Evolutionary conservation across 2,329 filamentous ascomycete species (phyloP).

Genomic region (Xylaria arbuscula): DNA sequence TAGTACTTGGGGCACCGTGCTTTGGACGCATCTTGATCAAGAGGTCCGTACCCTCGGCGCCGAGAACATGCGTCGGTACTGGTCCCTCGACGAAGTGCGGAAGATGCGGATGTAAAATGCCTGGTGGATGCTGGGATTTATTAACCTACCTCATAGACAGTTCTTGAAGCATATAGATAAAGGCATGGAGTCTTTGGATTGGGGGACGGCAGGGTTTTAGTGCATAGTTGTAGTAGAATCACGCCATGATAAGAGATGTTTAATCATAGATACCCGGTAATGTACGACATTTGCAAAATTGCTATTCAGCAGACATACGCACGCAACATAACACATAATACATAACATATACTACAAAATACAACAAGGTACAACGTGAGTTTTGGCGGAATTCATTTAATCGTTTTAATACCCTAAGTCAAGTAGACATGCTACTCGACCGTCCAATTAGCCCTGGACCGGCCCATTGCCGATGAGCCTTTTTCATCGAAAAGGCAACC

Average conservation of each 20-base stretch:
- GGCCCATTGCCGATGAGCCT: conserved; percentile 41
- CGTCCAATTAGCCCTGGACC: conserved; percentile 39
- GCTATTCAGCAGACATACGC: not conserved
- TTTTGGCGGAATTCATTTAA: conserved; percentile 31
- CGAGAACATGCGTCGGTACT: conserved; percentile 89
- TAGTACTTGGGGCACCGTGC: conserved; percentile 73
- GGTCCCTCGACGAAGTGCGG: conserved; percentile 79
- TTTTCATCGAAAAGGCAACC: conserved; percentile 41
- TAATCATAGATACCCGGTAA: conserved; percentile 8
- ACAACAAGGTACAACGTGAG: conserved; percentile 5
- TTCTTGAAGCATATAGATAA: not conserved
- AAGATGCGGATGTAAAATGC: conserved; percentile 70
- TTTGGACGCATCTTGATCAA: conserved; percentile 86
- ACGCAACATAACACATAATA: not conserved
- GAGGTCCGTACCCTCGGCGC: conserved; percentile 83
- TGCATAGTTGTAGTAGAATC: not conserved
- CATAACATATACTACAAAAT: conserved; percentile 15
- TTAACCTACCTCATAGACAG: not conserved
- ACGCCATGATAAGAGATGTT: not conserved
- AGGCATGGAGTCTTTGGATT: not conserved
- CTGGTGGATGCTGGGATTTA: not conserved
- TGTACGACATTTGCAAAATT: not conserved
- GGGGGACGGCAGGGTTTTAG: not conserved
- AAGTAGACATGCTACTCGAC: conserved; percentile 36
- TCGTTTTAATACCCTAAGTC: conserved; percentile 39